These are phyloP conservation scores for Aotearoamyces nothofagi DNA, from an alignment of 2,329 filamentous ascomycete genomes.

Conservation along the genomic window DNA sequence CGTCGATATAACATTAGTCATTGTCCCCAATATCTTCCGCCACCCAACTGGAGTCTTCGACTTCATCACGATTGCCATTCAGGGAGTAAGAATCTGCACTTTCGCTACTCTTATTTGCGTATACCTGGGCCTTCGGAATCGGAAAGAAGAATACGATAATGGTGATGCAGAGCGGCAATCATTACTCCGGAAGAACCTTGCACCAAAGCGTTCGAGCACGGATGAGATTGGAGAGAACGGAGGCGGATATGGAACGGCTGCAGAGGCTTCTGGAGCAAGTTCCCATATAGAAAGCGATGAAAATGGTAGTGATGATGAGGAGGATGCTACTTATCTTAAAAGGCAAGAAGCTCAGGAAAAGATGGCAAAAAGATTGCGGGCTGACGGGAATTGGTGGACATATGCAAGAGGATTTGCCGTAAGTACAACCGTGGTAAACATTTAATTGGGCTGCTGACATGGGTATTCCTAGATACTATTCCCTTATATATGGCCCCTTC, in stretches of 20 bases:
- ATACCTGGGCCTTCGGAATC: slow-evolving; percentile 15
- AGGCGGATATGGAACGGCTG: slow-evolving; percentile 13
- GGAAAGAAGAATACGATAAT: slow-evolving; percentile 17
- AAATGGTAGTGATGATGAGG: slow-evolving; percentile 8
- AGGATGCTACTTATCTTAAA: slow-evolving; percentile 28
- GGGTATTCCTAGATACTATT: slow-evolving; percentile 56
- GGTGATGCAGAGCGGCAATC: slow-evolving; percentile 42
- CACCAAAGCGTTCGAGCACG: slow-evolving; percentile 15
- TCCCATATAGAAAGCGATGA: too few species aligned
- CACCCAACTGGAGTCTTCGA: slow-evolving; percentile 11
- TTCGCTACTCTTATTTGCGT: slow-evolving; percentile 22
- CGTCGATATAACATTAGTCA: slow-evolving; percentile 34
- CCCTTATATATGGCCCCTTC: slow-evolving; percentile 64
- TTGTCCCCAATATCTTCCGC: slow-evolving; percentile 18
- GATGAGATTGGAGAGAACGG: slow-evolving; percentile 10
- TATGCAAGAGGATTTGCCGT: slow-evolving; percentile 60
- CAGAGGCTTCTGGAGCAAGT: neutral
- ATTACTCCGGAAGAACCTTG: slow-evolving; percentile 31
- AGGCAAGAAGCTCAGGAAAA: slow-evolving; percentile 38
- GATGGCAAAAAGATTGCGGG: slow-evolving; percentile 54
- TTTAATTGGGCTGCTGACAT: too few species aligned
- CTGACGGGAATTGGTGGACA: slow-evolving; percentile 61
- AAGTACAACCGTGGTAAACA: too few species aligned
- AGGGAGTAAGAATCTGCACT: slow-evolving; percentile 15
- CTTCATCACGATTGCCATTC: slow-evolving; percentile 10